Evolutionary conservation across 2,329 filamentous ascomycete genomes (phyloP).

Genomic region (Monosporascus cannonballus): DNA sequence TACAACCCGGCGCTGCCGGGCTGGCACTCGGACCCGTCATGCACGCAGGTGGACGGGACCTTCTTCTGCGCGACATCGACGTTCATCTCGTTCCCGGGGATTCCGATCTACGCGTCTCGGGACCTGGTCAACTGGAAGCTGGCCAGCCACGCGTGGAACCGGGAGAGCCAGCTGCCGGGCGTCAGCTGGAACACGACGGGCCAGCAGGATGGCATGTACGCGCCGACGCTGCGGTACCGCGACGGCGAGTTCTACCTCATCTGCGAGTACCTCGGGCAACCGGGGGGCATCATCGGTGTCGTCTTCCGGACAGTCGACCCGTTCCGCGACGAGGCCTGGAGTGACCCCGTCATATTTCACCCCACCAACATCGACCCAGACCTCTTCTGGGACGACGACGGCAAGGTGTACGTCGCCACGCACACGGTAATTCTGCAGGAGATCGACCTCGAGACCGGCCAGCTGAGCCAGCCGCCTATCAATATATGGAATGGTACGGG

Average conservation of each 20-base stretch:
- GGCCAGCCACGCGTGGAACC: constrained; percentile 32
- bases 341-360: constrained; percentile 29
- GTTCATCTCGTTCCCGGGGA: constrained; percentile 46
- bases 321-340: constrained; percentile 33
- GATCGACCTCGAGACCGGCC: constrained; percentile 30
- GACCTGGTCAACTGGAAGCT: constrained; percentile 45
- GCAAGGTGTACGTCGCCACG: constrained; percentile 30
- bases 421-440: constrained; percentile 23
- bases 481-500: constrained; percentile 40
- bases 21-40: constrained; percentile 43
- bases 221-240: constrained; percentile 26
- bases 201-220: constrained; percentile 28
- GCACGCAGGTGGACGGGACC: constrained; percentile 30
- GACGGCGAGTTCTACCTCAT: constrained; percentile 27
- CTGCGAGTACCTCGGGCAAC: constrained; percentile 20
- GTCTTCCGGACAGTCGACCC: constrained; percentile 35
- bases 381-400: constrained; percentile 35
- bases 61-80: constrained; percentile 48
- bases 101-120: constrained; percentile 46
- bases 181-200: constrained; percentile 22
- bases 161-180: constrained; percentile 35
- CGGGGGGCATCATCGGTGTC: constrained; percentile 7
- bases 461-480: constrained; percentile 21
- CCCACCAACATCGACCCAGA: constrained; percentile 32
- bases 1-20: constrained; percentile 43